Percentiles rank a stretch among this genome's conserved stretches.
Evolutionary conservation across 2,329 filamentous ascomycete genomes (phyloP).

Genomic region (Phialophora verrucosa): DNA sequence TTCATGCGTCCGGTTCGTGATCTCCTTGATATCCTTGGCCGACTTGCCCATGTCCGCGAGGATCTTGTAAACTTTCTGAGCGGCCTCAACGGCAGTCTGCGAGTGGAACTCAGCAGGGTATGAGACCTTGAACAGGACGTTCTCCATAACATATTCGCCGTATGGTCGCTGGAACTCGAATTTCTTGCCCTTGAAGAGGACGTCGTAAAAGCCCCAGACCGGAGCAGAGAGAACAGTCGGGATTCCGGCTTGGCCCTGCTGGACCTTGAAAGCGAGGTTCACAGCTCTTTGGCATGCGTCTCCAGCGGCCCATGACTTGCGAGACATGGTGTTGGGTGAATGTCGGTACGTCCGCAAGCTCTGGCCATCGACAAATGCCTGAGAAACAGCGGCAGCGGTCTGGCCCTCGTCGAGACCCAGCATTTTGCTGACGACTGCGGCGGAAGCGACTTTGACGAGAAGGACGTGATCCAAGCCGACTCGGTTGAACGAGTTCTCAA

Average conservation of each 20-base stretch:
- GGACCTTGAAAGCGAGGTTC: constrained; percentile 86
- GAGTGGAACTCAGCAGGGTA: constrained; percentile 80
- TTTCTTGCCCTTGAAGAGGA: constrained; percentile 92
- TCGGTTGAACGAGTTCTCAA: constrained; percentile 99
- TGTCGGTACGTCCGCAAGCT: constrained; percentile 95
- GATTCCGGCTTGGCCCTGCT: constrained; percentile 87
- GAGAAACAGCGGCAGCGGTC: constrained; percentile 92
- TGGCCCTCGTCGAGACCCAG: constrained; percentile 86
- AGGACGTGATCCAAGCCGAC: constrained; percentile 98
- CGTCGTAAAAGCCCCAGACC: constrained; percentile 98
- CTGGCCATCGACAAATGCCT: constrained; percentile 98
- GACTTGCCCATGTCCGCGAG: constrained; percentile 86
- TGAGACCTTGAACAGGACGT: constrained; percentile 99
- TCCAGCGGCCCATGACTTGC: constrained; percentile 98
- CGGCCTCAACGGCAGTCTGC: constrained; percentile 95
- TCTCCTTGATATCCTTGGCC: constrained; percentile 87
- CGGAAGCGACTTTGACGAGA: constrained; percentile 94
- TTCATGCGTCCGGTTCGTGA: constrained; percentile 96
- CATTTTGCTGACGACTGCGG: constrained; percentile 94
- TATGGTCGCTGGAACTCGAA: constrained; percentile 97
- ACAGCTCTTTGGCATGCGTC: constrained; percentile 96
- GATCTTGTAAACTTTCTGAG: constrained; percentile 83
- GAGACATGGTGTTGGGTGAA: constrained; percentile 98
- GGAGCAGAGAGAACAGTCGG: constrained; percentile 92
- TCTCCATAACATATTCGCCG: constrained; percentile 99